Conservation (phyloP, 75 land plant genomes). For the Larix kaempferi region DNA sequence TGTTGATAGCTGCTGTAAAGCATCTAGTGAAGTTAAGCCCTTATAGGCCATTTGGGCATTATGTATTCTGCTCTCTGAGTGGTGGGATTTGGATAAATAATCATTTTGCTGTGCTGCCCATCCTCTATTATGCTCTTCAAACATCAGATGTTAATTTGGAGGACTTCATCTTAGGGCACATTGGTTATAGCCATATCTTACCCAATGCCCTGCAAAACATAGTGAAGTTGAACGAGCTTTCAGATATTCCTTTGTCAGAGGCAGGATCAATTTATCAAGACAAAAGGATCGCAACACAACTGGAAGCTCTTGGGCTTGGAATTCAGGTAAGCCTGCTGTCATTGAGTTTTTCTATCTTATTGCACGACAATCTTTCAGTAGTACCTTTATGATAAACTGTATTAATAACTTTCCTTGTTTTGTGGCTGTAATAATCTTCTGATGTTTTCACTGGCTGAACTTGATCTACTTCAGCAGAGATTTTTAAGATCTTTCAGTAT, state of each 20-base stretch:
- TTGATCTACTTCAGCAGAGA: no score
- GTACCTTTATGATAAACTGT: no score
- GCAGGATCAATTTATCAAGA: background rate
- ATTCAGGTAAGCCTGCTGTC: background rate
- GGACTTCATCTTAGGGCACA: conserved; percentile 1
- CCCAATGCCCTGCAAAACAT: background rate
- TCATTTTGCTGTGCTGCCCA: conserved; percentile 46
- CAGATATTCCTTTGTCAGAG: background rate
- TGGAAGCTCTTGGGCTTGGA: background rate
- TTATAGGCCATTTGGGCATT: conserved; percentile 60
- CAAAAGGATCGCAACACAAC: background rate
- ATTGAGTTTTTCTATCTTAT: background rate
- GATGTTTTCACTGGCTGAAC: no score
- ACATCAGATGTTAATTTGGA: background rate
- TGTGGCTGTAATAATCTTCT: no score
- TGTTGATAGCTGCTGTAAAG: conserved; percentile 26
- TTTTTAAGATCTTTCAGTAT: no score
- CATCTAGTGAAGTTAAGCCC: conserved; percentile 43
- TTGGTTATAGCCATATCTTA: background rate
- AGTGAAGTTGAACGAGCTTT: background rate
- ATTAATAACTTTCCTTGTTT: no score
- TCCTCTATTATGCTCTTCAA: conserved; percentile 45
- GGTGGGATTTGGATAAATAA: conserved; percentile 35
- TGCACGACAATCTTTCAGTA: no score
- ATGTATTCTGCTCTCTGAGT: conserved; percentile 23